Evolutionary conservation across 148 eudicot genomes (phyloP).

Genomic region (Vaccinium darrowii): DNA sequence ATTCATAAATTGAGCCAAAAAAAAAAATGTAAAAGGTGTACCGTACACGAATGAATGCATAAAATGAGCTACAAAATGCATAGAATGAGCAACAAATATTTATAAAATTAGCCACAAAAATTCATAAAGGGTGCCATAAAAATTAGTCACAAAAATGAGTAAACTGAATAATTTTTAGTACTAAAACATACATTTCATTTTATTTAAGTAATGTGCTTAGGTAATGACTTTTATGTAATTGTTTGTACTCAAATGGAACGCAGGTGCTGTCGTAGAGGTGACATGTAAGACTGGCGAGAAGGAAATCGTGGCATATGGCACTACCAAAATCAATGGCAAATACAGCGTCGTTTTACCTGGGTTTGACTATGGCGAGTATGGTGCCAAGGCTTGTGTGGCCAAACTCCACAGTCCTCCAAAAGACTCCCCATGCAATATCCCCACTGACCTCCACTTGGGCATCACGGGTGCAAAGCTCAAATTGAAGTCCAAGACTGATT

Average conservation of each 20-base stretch:
- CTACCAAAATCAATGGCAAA: slow-evolving; percentile 47
- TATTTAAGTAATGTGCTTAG: too few relatives aligned
- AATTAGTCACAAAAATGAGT: too few relatives aligned
- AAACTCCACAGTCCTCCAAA: slow-evolving; percentile 48
- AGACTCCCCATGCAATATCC: slow-evolving; percentile 40
- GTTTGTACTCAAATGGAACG: not conserved
- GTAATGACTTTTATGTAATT: too few relatives aligned
- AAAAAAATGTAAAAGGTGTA: too few relatives aligned
- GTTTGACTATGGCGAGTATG: slow-evolving; percentile 43
- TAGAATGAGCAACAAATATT: too few relatives aligned
- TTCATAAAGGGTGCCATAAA: too few relatives aligned
- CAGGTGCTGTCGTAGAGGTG: slow-evolving; percentile 57
- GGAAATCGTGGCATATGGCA: slow-evolving; percentile 46
- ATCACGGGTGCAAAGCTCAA: slow-evolving; percentile 36
- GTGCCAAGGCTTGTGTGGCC: slow-evolving; percentile 47
- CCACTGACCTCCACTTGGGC: slow-evolving; percentile 38
- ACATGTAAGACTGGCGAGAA: slow-evolving; percentile 42
- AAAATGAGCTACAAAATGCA: too few relatives aligned
- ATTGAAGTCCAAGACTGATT: slow-evolving; percentile 37
- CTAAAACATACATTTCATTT: not conserved
- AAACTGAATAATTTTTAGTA: not conserved
- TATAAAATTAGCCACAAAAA: too few relatives aligned
- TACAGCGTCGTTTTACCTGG: slow-evolving; percentile 36
- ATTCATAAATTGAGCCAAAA: too few relatives aligned
- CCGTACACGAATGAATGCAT: too few relatives aligned